phyloP scores from a whole-genome alignment of 805 yeast genomes.

The Barnettozyma salicaria region DNA sequence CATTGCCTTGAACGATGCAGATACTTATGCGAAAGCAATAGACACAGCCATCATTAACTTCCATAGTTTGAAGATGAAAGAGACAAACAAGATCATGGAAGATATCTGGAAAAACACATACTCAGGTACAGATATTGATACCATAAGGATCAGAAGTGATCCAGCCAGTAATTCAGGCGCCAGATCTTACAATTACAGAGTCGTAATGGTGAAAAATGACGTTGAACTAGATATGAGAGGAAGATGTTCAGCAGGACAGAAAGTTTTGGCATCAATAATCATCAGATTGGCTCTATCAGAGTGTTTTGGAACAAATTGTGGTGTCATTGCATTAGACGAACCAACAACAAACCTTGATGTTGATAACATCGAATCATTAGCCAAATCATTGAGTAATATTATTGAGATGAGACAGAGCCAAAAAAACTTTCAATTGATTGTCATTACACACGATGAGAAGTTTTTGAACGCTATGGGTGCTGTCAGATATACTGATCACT shows the following conservation, averaged over 20 bases:
- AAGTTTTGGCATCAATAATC: slow-evolving; percentile 86
- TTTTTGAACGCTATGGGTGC: slow-evolving; percentile 85
- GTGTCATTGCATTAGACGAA: slow-evolving; percentile 93
- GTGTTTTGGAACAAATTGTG: slow-evolving; percentile 92
- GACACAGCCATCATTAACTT: slow-evolving; percentile 92
- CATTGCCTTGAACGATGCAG: slow-evolving; percentile 74
- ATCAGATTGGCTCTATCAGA: slow-evolving; percentile 91
- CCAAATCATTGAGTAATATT: slow-evolving; percentile 68
- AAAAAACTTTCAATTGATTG: slow-evolving; percentile 86
- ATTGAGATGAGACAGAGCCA: slow-evolving; percentile 72
- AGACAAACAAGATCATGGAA: slow-evolving; percentile 79
- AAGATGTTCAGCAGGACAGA: slow-evolving; percentile 96
- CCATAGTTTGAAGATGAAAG: slow-evolving; percentile 88
- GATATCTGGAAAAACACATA: slow-evolving; percentile 94
- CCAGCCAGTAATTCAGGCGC: slow-evolving; percentile 38
- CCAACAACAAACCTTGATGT: slow-evolving; percentile 94
- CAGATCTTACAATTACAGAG: slow-evolving; percentile 83
- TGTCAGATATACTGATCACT: slow-evolving; percentile 76
- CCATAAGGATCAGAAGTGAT: slow-evolving; percentile 81
- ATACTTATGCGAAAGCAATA: slow-evolving; percentile 74
- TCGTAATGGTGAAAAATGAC: slow-evolving; percentile 90
- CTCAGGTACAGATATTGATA: slow-evolving; percentile 91
- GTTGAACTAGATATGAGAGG: slow-evolving; percentile 97
- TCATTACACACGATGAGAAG: slow-evolving; percentile 94
- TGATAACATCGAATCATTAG: slow-evolving; percentile 84